phyloP scores from a whole-genome alignment of 2,329 filamentous ascomycete genomes.

The Exophiala dermatitidis region DNA sequence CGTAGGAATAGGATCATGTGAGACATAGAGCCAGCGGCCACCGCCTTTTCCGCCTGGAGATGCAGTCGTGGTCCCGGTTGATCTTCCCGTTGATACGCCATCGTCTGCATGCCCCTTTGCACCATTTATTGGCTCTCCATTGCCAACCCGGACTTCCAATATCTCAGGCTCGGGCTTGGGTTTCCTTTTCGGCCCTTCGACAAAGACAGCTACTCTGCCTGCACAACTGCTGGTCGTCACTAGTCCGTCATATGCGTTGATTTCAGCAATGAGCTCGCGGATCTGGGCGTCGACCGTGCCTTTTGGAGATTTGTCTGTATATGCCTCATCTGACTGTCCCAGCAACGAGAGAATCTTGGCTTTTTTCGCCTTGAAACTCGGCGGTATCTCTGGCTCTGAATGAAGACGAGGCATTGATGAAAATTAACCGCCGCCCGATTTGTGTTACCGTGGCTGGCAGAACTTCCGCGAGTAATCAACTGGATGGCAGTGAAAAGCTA shows the following conservation, averaged over 20 bases:
- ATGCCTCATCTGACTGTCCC: constrained; percentile 59
- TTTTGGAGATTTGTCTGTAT: constrained; percentile 81
- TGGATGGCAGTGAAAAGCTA: too few relatives aligned
- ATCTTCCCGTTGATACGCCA: neutral
- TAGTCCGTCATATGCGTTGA: constrained; percentile 67
- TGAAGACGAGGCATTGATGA: constrained; percentile 3
- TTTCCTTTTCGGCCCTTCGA: constrained; percentile 60
- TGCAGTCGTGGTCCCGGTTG: constrained; percentile 28
- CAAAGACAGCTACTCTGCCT: constrained; percentile 76
- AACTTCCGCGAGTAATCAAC: too few relatives aligned
- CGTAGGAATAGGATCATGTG: constrained; percentile 61
- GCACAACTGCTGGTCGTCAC: constrained; percentile 93
- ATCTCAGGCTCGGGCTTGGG: constrained; percentile 1
- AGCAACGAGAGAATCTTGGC: constrained; percentile 64
- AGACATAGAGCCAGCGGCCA: constrained; percentile 79
- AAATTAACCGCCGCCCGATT: neutral
- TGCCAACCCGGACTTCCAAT: neutral
- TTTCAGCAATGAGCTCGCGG: constrained; percentile 60
- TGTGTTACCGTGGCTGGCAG: too few relatives aligned
- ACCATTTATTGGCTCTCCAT: neutral
- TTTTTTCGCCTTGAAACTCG: constrained; percentile 57
- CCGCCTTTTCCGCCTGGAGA: constrained; percentile 78
- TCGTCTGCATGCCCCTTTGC: neutral
- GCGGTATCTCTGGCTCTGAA: constrained; percentile 23
- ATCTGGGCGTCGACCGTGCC: constrained; percentile 77